Evolutionary conservation across 2,329 filamentous ascomycete species (phyloP).

Genomic region (Nectriaceae sp.): DNA sequence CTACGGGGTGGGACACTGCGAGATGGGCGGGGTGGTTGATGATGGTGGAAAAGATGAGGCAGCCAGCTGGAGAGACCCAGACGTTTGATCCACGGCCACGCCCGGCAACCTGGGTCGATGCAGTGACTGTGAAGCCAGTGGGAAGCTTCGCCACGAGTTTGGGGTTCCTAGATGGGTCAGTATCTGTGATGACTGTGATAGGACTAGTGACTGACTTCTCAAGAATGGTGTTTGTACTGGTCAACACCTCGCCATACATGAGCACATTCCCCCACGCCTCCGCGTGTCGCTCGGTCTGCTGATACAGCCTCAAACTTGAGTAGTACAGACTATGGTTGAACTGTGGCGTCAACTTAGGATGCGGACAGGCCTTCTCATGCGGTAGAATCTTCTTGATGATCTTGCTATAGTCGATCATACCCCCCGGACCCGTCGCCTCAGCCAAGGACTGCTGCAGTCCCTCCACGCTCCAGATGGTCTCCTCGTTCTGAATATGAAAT

Average conservation of each 20-base stretch:
- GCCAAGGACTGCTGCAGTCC: constrained; percentile 56
- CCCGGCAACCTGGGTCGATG: constrained; percentile 84
- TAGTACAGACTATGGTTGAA: constrained; percentile 87
- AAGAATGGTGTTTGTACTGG: constrained; percentile 89
- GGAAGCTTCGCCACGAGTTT: constrained; percentile 75
- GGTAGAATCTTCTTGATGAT: constrained; percentile 73
- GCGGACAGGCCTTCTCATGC: constrained; percentile 69
- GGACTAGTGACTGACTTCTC: constrained; percentile 66
- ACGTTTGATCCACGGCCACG: constrained; percentile 89
- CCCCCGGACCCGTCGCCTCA: constrained; percentile 36
- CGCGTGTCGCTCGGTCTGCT: constrained; percentile 54
- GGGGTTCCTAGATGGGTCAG: constrained; percentile 62
- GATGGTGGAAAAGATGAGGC: constrained; percentile 84
- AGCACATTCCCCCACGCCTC: constrained; percentile 74
- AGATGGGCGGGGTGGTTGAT: constrained; percentile 80
- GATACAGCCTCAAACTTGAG: constrained; percentile 68
- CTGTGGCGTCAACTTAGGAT: constrained; percentile 73
- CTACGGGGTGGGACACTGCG: constrained; percentile 72
- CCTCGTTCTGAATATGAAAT: constrained; percentile 73
- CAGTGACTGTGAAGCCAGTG: constrained; percentile 82
- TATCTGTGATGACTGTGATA: neutral
- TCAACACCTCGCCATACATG: constrained; percentile 89
- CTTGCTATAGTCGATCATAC: constrained; percentile 73
- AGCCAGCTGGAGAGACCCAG: constrained; percentile 88
- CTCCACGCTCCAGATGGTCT: constrained; percentile 59